Evolutionary conservation across 129 eudicot genomes (phyloP), one percentile per base, ranked within the genome.

Genomic region (Saposhnikovia divaricata): DNA sequence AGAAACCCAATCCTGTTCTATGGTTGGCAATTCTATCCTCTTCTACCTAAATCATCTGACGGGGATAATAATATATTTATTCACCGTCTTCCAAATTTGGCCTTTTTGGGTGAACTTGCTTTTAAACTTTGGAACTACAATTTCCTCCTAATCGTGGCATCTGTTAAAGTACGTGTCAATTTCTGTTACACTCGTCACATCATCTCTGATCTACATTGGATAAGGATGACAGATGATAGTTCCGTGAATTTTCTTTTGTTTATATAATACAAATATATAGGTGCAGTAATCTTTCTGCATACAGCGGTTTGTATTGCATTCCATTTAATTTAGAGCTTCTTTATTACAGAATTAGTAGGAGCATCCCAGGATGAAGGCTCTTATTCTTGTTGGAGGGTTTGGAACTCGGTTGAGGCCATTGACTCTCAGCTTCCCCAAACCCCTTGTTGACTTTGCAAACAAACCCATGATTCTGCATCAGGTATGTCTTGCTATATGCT

Each of bases 401-500:
- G 98, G 98, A 66, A 95, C 98, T 42, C 90, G 98, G 80, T 83
- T 95, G 93, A 92, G 98, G 85, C 98, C 98, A 19, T 84, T 95
- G 82, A 95, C 97, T 50, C 90, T 92, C 57, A 95, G 96, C 61
- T 78, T 92, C 66, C 98, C 98, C 19, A 95, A 95, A 86, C 98
- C 98, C 25, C 97, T 95, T 18, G 98, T 95, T 78, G 98, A 95
- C 50, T 95, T 95, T 63, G 98, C 90, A 77, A 95, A 95, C 90
- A 95, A 95, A 77, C 98, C 98, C 45, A 95, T 95, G 98, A 95
- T 95, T 84, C 88, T 95, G 81, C 97, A 94, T 79, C 98, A 94
- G 98, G 98, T 94, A 81, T 75, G 42, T 78, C 27, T 16, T 37
- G 11, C 21, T 63, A 27, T 65, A 44, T 79, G 75, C 15, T 65